Conservation (phyloP, 2,329 filamentous ascomycete genomes). For the Amauroascus niger region DNA sequence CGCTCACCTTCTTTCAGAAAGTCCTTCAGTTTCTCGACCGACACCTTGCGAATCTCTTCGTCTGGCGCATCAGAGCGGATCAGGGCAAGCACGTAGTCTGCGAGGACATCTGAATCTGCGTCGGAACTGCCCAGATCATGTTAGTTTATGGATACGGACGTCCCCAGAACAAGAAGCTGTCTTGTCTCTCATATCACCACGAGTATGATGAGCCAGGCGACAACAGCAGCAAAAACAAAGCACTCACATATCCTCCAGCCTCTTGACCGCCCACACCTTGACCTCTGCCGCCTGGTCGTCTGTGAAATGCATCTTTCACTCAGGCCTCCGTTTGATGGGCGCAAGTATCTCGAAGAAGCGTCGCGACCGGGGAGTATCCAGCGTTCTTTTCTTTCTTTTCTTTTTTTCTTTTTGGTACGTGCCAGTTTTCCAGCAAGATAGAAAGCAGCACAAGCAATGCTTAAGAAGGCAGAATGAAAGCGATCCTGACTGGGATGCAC, state of each 20-base stretch:
- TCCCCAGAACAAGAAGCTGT: not conserved
- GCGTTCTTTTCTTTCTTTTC: not conserved
- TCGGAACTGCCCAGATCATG: constrained; percentile 42
- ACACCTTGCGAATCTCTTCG: constrained; percentile 44
- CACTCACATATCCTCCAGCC: constrained; percentile 49
- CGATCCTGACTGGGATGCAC: too few species aligned
- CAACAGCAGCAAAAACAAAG: not conserved
- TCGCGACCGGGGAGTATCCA: not conserved
- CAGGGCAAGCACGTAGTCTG: constrained; percentile 53
- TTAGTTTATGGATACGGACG: constrained; percentile 2
- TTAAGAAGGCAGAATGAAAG: too few species aligned
- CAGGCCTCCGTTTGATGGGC: not conserved
- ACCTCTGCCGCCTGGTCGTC: constrained; percentile 45
- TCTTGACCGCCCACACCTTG: constrained; percentile 50
- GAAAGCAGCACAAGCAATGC: too few species aligned
- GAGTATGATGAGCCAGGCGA: too few species aligned
- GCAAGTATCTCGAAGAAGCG: not conserved
- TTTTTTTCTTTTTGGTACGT: not conserved
- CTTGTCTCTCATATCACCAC: not conserved
- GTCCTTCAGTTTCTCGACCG: constrained; percentile 48
- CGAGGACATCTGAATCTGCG: constrained; percentile 52
- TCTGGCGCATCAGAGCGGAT: constrained; percentile 48
- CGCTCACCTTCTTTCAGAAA: constrained; percentile 47
- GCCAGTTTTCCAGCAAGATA: not conserved
- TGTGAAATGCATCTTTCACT: constrained; percentile 42